Evolutionary conservation across 257 asterid genomes (phyloP), one percentile per base, ranked within the genome.

Genomic region (Ophiorrhiza pumila): DNA sequence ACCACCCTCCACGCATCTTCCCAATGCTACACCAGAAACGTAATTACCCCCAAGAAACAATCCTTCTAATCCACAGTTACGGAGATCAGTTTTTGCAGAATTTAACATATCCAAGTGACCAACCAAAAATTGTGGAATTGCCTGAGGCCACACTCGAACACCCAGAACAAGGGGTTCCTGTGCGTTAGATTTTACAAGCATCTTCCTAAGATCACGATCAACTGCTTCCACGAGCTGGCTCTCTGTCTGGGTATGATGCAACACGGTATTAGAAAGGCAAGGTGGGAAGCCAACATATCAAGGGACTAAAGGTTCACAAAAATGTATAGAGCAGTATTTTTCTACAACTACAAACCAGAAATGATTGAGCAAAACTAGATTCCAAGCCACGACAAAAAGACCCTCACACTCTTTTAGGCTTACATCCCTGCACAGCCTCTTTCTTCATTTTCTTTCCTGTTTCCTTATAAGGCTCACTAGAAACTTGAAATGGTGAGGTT

Each of bases 1-100:
- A 42, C 92, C 99, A 76, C 95, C 92, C 80, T 91, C 99, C 68
- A 91, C 96, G 18, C 99, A 91, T 85, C 96, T 84, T 34, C 99
- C 99, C 85, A 94, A 83, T 3, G 98, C 98, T 34, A 94, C 98
- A 65, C 99, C 99, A 66, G 96, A 79, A 41, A 80, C 95, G 74
- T 90, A 91, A 83, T 91, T 94, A 39, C 99, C 99, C 68, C 95
- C 97, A 5, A 94, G 92, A 80, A 94, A 87, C 60, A 94, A 74
- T 23, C 99, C 99, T 68, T 84, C 76, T 32, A 82, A 77, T 49
- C 92, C 97, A 37, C 86, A 83, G 32, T 75, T 72, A 74, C 73
- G 81, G 68, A 94, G 86, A 73, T 87, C 96, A 78, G 79, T 65
- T 79, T 80, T 86, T 42, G 97, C 98, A 66, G 70, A 74, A 76